Percentiles rank a stretch among this genome's conserved stretches.
Evolutionary conservation across 352 stramenopile species (phyloP).

Genomic region (Globisporangium alternatum): DNA sequence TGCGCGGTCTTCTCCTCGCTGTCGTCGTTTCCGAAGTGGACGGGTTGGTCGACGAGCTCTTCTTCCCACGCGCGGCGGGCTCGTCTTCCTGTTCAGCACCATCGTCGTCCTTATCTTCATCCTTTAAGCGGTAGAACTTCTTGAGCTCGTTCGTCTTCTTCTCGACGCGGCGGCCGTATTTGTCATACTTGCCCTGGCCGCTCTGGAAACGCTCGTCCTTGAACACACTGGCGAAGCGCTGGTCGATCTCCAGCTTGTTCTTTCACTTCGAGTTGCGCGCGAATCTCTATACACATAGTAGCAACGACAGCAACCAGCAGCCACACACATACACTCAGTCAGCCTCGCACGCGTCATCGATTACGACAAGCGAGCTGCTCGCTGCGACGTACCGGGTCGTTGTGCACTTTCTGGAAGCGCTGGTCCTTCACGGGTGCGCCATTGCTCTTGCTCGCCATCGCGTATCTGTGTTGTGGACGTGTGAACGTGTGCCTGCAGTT

Average conservation of each 20-base stretch:
- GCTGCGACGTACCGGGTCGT: constrained; percentile 58
- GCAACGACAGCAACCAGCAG: neutral
- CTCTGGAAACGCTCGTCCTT: constrained; percentile 81
- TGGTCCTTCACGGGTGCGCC: constrained; percentile 46
- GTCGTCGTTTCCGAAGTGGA: constrained; percentile 26
- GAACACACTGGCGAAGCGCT: constrained; percentile 68
- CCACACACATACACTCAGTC: neutral
- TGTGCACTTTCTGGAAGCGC: constrained; percentile 86
- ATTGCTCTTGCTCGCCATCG: constrained; percentile 37
- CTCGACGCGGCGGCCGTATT: constrained; percentile 77
- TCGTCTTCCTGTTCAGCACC: constrained; percentile 25
- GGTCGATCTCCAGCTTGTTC: constrained; percentile 82
- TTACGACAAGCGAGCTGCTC: neutral
- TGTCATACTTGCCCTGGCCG: constrained; percentile 84
- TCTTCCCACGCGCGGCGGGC: constrained; percentile 15
- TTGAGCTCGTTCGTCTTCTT: constrained; percentile 76
- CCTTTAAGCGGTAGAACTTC: constrained; percentile 76
- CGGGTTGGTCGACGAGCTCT: constrained; percentile 12
- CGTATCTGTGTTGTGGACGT: neutral
- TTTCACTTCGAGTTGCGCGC: constrained; percentile 74
- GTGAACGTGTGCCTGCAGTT: neutral
- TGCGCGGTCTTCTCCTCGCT: constrained; percentile 8
- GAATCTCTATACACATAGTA: constrained; percentile 41
- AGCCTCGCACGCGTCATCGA: neutral
- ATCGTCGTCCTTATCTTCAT: neutral